A percentile compares a stretch with the other conserved stretches of the same genome.
These are phyloP conservation scores for Trichoderma orchidacearum DNA, from an alignment of 495 filamentous ascomycete genomes.

Conservation along the genomic window DNA sequence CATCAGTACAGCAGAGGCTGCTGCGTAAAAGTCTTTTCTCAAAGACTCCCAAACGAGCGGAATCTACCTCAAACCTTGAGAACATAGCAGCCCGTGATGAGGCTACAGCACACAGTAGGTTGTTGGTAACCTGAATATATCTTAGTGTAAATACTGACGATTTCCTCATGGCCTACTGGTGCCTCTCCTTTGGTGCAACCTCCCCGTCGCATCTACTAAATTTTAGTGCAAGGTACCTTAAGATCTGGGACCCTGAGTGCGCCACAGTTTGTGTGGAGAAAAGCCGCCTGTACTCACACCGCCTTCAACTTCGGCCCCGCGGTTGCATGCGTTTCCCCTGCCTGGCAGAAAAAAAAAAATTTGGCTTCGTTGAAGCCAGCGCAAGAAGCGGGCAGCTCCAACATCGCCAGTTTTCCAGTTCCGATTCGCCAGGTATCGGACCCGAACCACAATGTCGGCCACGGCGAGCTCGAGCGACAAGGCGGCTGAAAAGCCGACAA, in stretches of 20 bases:
- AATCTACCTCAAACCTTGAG: too few relatives aligned
- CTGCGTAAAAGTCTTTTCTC: too few relatives aligned
- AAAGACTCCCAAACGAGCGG: too few relatives aligned
- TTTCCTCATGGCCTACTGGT: too few relatives aligned
- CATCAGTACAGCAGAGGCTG: too few relatives aligned
- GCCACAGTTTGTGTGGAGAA: not conserved
- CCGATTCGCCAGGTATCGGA: not conserved
- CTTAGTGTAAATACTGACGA: too few relatives aligned
- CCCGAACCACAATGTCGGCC: constrained; percentile 8
- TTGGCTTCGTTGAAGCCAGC: not conserved
- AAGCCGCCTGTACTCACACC: not conserved
- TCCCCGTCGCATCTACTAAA: too few relatives aligned
- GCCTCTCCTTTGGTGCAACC: too few relatives aligned
- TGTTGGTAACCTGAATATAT: too few relatives aligned
- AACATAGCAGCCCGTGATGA: too few relatives aligned
- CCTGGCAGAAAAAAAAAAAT: not conserved
- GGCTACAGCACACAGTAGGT: too few relatives aligned
- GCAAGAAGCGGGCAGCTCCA: not conserved
- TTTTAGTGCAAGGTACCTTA: too few relatives aligned
- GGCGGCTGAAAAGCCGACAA: constrained; percentile 5
- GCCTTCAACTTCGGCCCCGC: not conserved
- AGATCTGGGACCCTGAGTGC: not conserved
- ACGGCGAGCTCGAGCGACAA: not conserved
- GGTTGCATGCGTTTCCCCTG: not conserved
- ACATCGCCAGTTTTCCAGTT: constrained; percentile 6